Evolutionary conservation across 1,139 yeast genomes (phyloP), one percentile per base, ranked within the genome.

Genomic region (Entelexis paramagnoliae): DNA sequence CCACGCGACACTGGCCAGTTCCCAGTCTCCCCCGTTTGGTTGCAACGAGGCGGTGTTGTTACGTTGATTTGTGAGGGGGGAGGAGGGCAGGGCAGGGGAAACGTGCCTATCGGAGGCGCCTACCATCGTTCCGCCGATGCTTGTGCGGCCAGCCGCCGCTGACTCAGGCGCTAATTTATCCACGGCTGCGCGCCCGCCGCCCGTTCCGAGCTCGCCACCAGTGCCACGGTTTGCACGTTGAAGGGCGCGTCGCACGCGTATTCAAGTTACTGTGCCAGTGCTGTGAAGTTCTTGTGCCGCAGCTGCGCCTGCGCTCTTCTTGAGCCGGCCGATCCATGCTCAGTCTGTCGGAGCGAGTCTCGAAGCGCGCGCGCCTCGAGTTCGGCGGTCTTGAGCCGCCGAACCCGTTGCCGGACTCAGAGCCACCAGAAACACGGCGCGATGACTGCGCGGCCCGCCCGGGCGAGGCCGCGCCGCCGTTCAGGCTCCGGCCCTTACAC

Each of bases 41-140:
- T 41, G 34, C 34, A 41, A 41, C 45, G 45, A 41, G 45, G 45
- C 45, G 45, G 35, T 41, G 45, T 29, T 41, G 45, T 29, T 28
- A 29, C 24, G 24, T 34, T 28, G 34, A 7, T 41, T 28, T 41
- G 45, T 41, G 28, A 22, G 34, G 45, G 28, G 32, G 34, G 34
- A 29, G 45, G 45, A 41, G 34, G 28, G 45, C 45, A 41, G 45
- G 45, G 45, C 26, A 41, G 34, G 45, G 45, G 24, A 24, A 34
- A 11, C 16, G 42, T 41, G 45, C 45, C 45, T 41, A 41, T 41
- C 45, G 45, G 45, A 41, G 45, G 26, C 11, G 43, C 26, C 9
- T 10, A 19, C 24, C 33, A 22, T 22, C 24, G 32, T 6, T 39
- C 42, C 30, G 32, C 42, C 42, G 32, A 22, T 24, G 26, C 29